Base-by-base conservation (phyloP, 129 eudicot genomes). In the Flaveria trinervia region DNA sequence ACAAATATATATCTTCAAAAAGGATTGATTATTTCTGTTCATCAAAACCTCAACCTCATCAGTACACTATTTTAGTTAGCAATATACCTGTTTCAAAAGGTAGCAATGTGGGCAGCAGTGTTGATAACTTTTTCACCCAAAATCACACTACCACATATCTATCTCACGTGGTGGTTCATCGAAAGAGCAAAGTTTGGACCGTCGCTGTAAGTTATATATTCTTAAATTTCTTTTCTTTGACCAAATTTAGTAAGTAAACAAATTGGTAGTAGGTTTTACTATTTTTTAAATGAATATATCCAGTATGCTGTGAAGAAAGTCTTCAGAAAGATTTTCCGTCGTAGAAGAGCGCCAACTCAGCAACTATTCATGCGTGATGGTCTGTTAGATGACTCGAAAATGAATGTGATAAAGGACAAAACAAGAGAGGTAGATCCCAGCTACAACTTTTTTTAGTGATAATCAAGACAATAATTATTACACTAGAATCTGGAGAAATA, bases 11-110 rank as follows among this genome's bases (percentile, higher is more conserved):
- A 44, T 83, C 87, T 74, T 77, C 83, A 43, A 86, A 89, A 77
- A 77, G 95, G 87, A 78, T 84, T 30, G 85, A 71, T 59, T 89
- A 77, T 79, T 86, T 89, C 75, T 44, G 65, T 71, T 84, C 86
- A 0, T 84, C 86, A 2, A 70, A 71, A 61, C 91, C 89, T 71
- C 95, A 82, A 72, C 89, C 91, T 43, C 81, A 86, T 61, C 91
- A 89, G 26, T 89, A 80, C 75, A 84, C 91, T 12, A 36, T 89
- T 51, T 70, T 89, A 78, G 95, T 89, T 70, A 83, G 89, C 70
- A 79, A 83, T 52, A 83, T 89, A 79, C 95, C 95, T 54, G 80
- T 84, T 60, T 56, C 83, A 55, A 57, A 73, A 61, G 86, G 86
- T 51, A 64, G 70, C 70, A 84, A 70, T 60, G 77, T 86, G 52